Evolutionary conservation across 305 asterid genomes (phyloP), one percentile per base, ranked within the genome.

Genomic region (Fraxinus platypoda): DNA sequence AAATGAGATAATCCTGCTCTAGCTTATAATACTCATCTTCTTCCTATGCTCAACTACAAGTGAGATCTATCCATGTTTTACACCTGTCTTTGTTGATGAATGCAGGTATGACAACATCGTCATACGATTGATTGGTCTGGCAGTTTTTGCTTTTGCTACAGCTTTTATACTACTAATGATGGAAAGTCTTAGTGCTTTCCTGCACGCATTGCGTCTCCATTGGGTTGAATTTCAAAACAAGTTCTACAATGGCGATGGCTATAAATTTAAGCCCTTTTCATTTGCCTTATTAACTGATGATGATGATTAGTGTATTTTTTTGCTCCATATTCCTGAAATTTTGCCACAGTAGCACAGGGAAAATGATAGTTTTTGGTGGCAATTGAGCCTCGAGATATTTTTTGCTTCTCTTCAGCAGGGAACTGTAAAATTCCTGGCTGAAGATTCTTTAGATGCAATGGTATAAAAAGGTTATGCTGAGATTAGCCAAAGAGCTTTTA

Each of bases 121-220:
- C 84, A 86, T 94, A 83, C 95, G 97, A 23, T 73, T 94, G 83
- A 87, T 89, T 76, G 99, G 98, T 81, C 87, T 96, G 86, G 94
- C 90, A 35, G 97, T 96, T 79, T 96, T 96, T 83, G 92, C 94
- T 75, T 95, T 95, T 80, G 99, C 98, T 35, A 95, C 98, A 46
- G 95, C 97, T 34, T 94, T 93, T 83, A 90, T 95, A 82, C 93
- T 95, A 66, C 98, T 95, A 76, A 94, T 94, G 98, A 95, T 95
- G 99, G 99, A 95, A 81, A 94, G 94, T 25, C 98, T 94, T 31
- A 95, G 99, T 82, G 99, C 99, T 82, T 94, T 95, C 90, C 98
- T 95, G 85, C 99, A 95, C 41, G 97, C 98, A 35, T 87, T 95
- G 86, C 98, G 98, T 84, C 98, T 96, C 81, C 99, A 96, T 82